These are phyloP conservation scores for Leishmania mexicana DNA, from an alignment of 208 protist genomes.

Conservation along the genomic window DNA sequence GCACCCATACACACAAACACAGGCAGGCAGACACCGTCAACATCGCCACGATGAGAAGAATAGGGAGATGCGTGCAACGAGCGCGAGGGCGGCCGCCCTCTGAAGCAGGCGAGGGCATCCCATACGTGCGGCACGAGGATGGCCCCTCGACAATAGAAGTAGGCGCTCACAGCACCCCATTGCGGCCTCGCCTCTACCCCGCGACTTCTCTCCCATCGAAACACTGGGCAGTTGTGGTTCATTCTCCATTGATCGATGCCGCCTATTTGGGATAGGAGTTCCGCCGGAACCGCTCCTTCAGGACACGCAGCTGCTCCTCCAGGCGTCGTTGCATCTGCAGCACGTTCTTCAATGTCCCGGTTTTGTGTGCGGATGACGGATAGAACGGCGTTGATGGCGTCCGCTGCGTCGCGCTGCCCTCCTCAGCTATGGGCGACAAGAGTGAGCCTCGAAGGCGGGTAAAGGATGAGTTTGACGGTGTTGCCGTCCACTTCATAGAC, in stretches of 20 bases:
- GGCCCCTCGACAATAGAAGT: background rate
- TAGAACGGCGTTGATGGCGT: background rate
- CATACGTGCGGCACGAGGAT: no score
- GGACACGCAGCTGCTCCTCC: constrained; percentile 17
- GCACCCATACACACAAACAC: no score
- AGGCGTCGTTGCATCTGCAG: constrained; percentile 22
- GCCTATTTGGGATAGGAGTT: background rate
- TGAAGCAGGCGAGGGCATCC: no score
- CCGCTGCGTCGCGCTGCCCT: background rate
- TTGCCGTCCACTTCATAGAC: background rate
- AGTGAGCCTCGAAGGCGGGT: constrained; percentile 1
- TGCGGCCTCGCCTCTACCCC: background rate
- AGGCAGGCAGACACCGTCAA: no score
- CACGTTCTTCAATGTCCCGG: constrained; percentile 7
- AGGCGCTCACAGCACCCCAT: background rate
- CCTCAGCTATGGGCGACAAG: constrained; percentile 17
- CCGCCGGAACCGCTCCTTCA: constrained; percentile 25
- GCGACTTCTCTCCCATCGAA: background rate
- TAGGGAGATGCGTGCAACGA: no score
- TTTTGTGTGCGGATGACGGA: background rate
- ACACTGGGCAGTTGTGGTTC: no score
- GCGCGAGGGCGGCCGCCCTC: no score
- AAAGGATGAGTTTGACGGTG: background rate
- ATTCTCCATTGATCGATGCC: no score
- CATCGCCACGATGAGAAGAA: no score